A percentile compares a stretch with the other conserved stretches of the same genome.
Evolutionary conservation across 805 yeast genomes (phyloP).

Genomic region (Tetrapisispora pingtungensis): DNA sequence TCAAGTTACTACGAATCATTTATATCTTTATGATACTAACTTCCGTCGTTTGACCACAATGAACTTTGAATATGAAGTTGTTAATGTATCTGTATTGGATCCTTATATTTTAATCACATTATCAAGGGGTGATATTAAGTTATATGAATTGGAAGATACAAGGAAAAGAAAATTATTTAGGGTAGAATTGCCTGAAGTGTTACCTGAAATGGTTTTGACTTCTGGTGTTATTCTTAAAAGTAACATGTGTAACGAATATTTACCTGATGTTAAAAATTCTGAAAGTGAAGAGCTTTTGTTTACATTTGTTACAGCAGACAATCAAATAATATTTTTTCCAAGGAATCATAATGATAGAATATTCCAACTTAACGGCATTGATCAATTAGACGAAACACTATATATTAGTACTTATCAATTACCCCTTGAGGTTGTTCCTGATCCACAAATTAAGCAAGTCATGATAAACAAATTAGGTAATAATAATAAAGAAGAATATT

Average conservation of each 20-base stretch:
- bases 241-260: constrained; percentile 35
- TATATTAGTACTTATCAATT: constrained; percentile 27
- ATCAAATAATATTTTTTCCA: constrained; percentile 55
- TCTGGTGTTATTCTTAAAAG: constrained; percentile 56
- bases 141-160: constrained; percentile 37
- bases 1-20: constrained; percentile 61
- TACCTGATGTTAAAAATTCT: constrained; percentile 16
- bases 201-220: constrained; percentile 47
- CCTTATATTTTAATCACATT: constrained; percentile 55
- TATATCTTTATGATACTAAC: constrained; percentile 51
- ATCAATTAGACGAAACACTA: constrained; percentile 33
- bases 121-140: constrained; percentile 60
- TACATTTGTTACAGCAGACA: constrained; percentile 67
- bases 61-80: constrained; percentile 49
- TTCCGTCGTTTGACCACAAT: constrained; percentile 46
- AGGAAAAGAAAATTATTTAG: constrained; percentile 30
- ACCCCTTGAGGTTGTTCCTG: constrained; percentile 41
- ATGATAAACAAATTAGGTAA: constrained; percentile 60
- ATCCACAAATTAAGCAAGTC: constrained; percentile 64
- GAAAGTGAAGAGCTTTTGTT: constrained; percentile 34
- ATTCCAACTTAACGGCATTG: constrained; percentile 31
- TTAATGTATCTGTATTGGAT: constrained; percentile 52
- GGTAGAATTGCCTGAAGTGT: constrained; percentile 29
- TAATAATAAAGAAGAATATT: constrained; percentile 44
- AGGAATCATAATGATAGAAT: constrained; percentile 37